Evolutionary conservation across 768 basidiomycete species (phyloP).

Genomic region (Naganishia vishniacii): DNA sequence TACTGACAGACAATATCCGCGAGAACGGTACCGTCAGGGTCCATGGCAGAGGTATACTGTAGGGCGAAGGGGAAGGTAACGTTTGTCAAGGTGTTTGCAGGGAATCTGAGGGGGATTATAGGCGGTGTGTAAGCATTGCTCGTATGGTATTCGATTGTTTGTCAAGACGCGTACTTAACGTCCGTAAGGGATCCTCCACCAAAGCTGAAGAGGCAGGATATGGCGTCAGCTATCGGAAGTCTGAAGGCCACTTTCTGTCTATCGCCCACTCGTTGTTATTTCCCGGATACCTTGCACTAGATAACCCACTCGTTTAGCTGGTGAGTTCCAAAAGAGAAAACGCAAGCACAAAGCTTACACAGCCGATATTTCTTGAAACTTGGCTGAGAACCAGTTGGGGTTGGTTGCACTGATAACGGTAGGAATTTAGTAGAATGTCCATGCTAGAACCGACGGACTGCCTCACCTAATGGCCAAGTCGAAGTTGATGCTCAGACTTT

Average conservation of each 20-base stretch:
- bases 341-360: no score
- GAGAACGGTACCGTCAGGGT: constrained; percentile 43
- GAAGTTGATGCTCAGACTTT: constrained; percentile 39
- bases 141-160: no score
- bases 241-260: constrained; percentile 19
- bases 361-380: constrained; percentile 44
- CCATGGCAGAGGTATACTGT: constrained; percentile 40
- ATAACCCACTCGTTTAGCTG: no score
- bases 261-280: constrained; percentile 8
- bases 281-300: constrained; percentile 22
- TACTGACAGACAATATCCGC: constrained; percentile 44
- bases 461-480: constrained; percentile 39
- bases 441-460: neutral
- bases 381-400: constrained; percentile 48
- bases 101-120: constrained; percentile 29
- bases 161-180: constrained; percentile 31
- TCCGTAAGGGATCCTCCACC: constrained; percentile 45
- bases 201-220: constrained; percentile 35
- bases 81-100: constrained; percentile 38
- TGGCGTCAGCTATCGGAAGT: constrained; percentile 36
- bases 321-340: no score
- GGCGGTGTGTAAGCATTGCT: neutral
- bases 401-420: constrained; percentile 35
- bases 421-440: neutral
- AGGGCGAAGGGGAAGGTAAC: constrained; percentile 46